Percentiles rank a stretch among this genome's conserved stretches.
These are phyloP conservation scores for Coemansia sp. DNA, from an alignment of 192 early-diverging fungal species.

Conservation along the genomic window DNA sequence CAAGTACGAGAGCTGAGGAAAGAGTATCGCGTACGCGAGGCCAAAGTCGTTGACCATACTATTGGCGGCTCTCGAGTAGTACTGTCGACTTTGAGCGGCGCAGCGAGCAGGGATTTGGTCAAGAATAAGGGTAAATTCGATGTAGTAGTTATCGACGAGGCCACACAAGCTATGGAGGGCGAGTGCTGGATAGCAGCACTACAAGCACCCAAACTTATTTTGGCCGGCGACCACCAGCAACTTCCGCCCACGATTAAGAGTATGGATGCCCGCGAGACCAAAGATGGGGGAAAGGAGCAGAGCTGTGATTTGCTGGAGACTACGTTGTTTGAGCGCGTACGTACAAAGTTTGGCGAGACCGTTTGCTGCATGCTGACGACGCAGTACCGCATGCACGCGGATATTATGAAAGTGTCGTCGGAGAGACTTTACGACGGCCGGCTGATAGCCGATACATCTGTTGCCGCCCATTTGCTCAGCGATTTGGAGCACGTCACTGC, in stretches of 20 bases:
- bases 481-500: constrained; percentile 63
- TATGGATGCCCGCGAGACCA: constrained; percentile 7
- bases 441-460: constrained; percentile 67
- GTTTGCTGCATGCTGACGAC: constrained; percentile 73
- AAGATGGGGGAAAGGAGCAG: not conserved
- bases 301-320: constrained; percentile 20
- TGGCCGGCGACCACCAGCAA: constrained; percentile 92
- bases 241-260: constrained; percentile 86
- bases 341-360: constrained; percentile 58
- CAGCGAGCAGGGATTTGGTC: constrained; percentile 44
- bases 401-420: constrained; percentile 78
- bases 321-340: constrained; percentile 83
- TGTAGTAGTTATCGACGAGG: constrained; percentile 88
- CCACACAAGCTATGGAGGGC: constrained; percentile 78
- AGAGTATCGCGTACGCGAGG: constrained; percentile 71
- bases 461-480: constrained; percentile 63
- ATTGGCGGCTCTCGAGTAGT: constrained; percentile 69
- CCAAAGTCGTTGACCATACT: constrained; percentile 62
- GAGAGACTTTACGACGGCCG: constrained; percentile 69
- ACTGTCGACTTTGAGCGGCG: constrained; percentile 78
- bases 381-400: constrained; percentile 90
- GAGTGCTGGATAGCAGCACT: constrained; percentile 91
- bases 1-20: constrained; percentile 70
- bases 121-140: constrained; percentile 68
- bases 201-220: constrained; percentile 70